Percentiles rank a stretch among this genome's conserved stretches.
phyloP scores from a whole-genome alignment of 768 basidiomycete genomes.

The Lentinula detonsa region DNA sequence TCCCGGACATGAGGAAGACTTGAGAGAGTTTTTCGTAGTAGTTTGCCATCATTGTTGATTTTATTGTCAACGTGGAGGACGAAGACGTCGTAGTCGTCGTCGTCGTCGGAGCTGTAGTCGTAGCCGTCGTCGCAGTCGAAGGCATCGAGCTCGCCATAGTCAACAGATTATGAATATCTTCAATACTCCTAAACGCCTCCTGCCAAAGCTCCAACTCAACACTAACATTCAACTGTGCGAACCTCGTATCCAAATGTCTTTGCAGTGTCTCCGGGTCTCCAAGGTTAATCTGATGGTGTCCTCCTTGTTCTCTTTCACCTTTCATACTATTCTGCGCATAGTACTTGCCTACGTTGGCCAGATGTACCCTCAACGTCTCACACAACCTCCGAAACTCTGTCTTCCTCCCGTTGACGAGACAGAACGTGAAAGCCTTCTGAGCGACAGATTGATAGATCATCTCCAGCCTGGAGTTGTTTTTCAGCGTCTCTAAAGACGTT shows the following conservation, averaged over 20 bases:
- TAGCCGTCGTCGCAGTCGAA: no score
- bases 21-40: conserved; percentile 98
- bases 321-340: conserved; percentile 60
- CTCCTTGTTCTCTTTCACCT: not conserved
- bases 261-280: conserved; percentile 92
- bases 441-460: conserved; percentile 96
- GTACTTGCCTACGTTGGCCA: conserved; percentile 93
- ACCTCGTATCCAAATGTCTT: conserved; percentile 94
- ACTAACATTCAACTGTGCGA: conserved; percentile 92
- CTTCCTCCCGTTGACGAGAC: conserved; percentile 87
- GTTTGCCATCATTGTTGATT: conserved; percentile 93
- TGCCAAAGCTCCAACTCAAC: conserved; percentile 99
- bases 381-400: conserved; percentile 96
- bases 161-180: conserved; percentile 95
- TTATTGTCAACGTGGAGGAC: not conserved
- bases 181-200: conserved; percentile 96
- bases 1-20: conserved; percentile 94
- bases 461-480: conserved; percentile 92
- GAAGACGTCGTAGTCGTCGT: not conserved
- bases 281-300: conserved; percentile 81
- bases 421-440: conserved; percentile 96
- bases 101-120: not conserved
- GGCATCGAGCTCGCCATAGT: conserved; percentile 91
- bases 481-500: conserved; percentile 90
- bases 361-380: conserved; percentile 92